phyloP scores from a whole-genome alignment of 2,329 filamentous ascomycete genomes.

The Microdochium paspali region DNA sequence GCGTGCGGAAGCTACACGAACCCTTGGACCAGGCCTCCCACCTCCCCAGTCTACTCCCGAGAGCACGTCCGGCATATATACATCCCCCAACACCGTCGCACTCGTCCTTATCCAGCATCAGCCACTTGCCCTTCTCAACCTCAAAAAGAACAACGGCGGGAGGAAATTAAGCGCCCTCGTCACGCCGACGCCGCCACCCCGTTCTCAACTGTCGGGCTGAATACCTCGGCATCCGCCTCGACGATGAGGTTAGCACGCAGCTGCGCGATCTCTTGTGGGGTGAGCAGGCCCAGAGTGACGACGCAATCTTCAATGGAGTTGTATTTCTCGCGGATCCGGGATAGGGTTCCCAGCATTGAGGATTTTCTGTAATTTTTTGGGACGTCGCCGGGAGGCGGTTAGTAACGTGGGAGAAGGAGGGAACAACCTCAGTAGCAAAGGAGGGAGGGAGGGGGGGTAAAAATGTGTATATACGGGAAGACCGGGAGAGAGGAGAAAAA shows the following conservation, averaged over 20 bases:
- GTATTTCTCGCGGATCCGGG: constrained; percentile 45
- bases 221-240: constrained; percentile 8
- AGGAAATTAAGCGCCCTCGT: not conserved
- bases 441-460: too few species aligned
- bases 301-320: constrained; percentile 58
- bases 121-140: not conserved
- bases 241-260: constrained; percentile 18
- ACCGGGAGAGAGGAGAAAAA: not conserved
- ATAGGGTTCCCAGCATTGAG: constrained; percentile 14
- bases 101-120: too few species aligned
- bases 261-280: constrained; percentile 38
- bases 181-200: too few species aligned
- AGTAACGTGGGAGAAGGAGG: too few species aligned
- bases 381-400: not conserved
- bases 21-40: too few species aligned
- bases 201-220: too few species aligned
- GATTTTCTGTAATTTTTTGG: not conserved
- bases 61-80: too few species aligned
- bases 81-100: too few species aligned
- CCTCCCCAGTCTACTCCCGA: too few species aligned
- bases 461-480: too few species aligned
- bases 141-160: not conserved
- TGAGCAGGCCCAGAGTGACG: constrained; percentile 45
- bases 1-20: too few species aligned
- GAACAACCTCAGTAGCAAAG: too few species aligned